These are phyloP conservation scores for Phytophthora lateralis DNA, from an alignment of 352 stramenopile genomes.

Conservation along the genomic window DNA sequence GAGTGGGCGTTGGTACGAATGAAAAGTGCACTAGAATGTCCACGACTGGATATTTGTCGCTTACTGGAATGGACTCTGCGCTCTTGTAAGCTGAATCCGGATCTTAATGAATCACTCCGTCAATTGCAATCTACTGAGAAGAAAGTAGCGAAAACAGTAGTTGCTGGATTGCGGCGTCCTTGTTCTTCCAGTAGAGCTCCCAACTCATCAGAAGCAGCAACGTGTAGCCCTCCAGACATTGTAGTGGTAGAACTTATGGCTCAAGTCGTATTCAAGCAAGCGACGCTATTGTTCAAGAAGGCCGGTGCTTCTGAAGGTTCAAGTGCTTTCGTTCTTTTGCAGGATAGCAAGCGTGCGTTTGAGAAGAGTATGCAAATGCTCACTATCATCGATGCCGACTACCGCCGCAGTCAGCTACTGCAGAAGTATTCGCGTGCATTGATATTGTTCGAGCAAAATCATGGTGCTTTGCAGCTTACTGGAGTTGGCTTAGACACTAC, in stretches of 20 bases:
- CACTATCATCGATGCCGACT: conserved; percentile 20
- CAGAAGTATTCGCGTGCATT: conserved; percentile 24
- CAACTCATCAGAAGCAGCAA: neutral
- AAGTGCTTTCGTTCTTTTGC: conserved; percentile 6
- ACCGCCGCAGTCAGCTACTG: conserved; percentile 20
- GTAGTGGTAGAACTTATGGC: conserved; percentile 32
- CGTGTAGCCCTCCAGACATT: conserved; percentile 19
- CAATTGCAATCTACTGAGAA: conserved; percentile 31
- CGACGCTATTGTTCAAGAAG: conserved; percentile 28
- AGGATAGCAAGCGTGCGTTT: conserved; percentile 25
- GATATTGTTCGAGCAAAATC: conserved; percentile 3
- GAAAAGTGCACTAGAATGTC: conserved; percentile 22
- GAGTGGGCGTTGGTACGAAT: conserved; percentile 26
- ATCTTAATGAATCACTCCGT: conserved; percentile 16
- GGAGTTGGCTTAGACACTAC: conserved; percentile 4
- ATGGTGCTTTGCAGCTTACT: neutral
- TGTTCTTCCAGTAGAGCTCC: neutral
- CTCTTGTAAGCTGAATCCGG: conserved; percentile 29
- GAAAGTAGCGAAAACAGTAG: conserved; percentile 17
- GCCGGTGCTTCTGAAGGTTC: conserved; percentile 3
- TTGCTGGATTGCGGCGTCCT: conserved; percentile 17
- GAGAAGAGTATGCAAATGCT: conserved; percentile 27
- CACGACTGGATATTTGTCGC: conserved; percentile 31
- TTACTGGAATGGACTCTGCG: conserved; percentile 43
- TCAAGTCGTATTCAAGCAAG: conserved; percentile 42